Percentiles rank a stretch among this genome's conserved stretches.
These are phyloP conservation scores for Melanopsichium pennsylvanicum DNA, from an alignment of 1,284 basidiomycete genomes.

Conservation along the genomic window DNA sequence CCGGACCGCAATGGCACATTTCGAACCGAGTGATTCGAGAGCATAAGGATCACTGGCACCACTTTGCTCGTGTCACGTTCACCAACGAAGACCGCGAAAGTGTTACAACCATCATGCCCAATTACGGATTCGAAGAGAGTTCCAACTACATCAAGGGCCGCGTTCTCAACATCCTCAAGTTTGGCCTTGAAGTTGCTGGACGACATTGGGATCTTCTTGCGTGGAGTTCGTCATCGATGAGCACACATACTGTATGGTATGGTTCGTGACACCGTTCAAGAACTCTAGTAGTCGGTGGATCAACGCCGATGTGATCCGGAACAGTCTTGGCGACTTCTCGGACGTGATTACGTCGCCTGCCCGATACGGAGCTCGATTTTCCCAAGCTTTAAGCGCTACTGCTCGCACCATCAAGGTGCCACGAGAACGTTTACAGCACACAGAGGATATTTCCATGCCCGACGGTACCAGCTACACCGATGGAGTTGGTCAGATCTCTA, in stretches of 20 bases:
- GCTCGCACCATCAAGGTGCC: conserved; percentile 17
- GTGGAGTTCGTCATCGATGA: conserved; percentile 36
- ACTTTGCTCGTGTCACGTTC: conserved; percentile 32
- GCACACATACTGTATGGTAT: conserved; percentile 30
- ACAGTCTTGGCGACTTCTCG: conserved; percentile 24
- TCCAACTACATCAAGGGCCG: conserved; percentile 14
- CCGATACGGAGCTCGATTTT: conserved; percentile 26
- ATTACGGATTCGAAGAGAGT: conserved; percentile 17
- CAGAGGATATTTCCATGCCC: background rate
- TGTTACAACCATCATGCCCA: conserved; percentile 21
- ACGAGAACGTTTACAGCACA: background rate
- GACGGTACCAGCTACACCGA: conserved; percentile 13
- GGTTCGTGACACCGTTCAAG: conserved; percentile 21
- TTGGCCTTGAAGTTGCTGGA: conserved; percentile 23
- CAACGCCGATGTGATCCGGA: conserved; percentile 24
- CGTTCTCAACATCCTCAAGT: conserved; percentile 16
- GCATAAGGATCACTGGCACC: conserved; percentile 21
- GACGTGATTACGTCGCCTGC: conserved; percentile 24
- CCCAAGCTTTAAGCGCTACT: conserved; percentile 43
- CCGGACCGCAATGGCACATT: conserved; percentile 30
- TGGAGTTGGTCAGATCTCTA: conserved; percentile 30
- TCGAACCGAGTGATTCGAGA: conserved; percentile 36
- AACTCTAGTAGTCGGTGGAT: conserved; percentile 8
- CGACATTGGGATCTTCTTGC: conserved; percentile 29
- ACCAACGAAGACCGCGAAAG: conserved; percentile 25